Evolutionary conservation across 2,329 filamentous ascomycete genomes (phyloP), one percentile per base, ranked within the genome.

Genomic region (Alternaria ethzedia): DNA sequence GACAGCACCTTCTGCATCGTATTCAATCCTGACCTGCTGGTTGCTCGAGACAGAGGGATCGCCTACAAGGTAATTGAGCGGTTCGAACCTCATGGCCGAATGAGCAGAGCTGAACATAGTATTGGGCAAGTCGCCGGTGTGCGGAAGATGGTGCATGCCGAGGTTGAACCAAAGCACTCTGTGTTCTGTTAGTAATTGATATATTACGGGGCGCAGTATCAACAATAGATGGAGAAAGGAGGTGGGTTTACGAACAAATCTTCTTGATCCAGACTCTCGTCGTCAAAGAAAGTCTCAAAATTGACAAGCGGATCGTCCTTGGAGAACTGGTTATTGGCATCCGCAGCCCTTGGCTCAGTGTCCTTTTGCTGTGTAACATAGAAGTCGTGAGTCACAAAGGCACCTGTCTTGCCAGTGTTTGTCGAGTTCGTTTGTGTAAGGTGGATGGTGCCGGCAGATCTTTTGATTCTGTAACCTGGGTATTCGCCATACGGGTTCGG

Each of bases 291-390:
- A 26, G 81, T 80, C 44, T 73, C 73, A 66, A 88, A 88, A 67
- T 87, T 79, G 20, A 87, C 75, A 4, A 84, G 77, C 6, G 86
- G 86, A 55, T 86, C 80, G 4, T 78, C 43, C 0, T 81, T 76
- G 28, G 83, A 79, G 66, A 83, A 80, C 51, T 75, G 80, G 67
- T 87, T 86, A 60, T 81, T 79, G 1, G 83, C 75, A 41, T 86
- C 81, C 0, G 83, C 81, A 26, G 50, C 23, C 12, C 60, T 47
- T 36, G 84, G 84, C 72, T 88, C 86, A 0, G 81, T 84, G 67
- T 88, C 86, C 58, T 88, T 84, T 7, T 82, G 84, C 61, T 79
- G 77, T 2, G 85, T 81, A 17, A 87, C 79, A 70, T 83, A 85
- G 5, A 89, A 67, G 70, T 88, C 83, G 64, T 86, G 79, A 17